phyloP scores from a whole-genome alignment of 176 grass and related monocot species.

The Musa schizocarpa region DNA sequence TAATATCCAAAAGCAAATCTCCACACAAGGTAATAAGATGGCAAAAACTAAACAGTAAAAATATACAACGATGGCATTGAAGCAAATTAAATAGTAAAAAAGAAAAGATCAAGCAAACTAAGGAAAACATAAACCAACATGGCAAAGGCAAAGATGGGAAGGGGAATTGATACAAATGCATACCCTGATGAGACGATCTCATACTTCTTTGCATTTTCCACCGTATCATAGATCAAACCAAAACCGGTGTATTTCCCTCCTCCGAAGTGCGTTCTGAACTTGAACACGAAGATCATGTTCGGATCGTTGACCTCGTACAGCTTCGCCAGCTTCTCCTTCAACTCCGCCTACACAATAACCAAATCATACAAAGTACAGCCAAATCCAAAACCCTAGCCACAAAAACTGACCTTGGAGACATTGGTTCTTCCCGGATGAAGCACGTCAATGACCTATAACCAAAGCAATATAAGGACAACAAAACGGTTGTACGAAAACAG shows the following conservation, averaged over 20 bases:
- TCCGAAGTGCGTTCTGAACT: conserved; percentile 94
- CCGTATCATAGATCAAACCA: conserved; percentile 81
- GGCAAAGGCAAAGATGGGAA: neutral
- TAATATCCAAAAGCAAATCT: too few relatives aligned
- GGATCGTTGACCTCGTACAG: conserved; percentile 73
- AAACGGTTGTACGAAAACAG: neutral
- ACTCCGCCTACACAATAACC: conserved; percentile 41
- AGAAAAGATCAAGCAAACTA: too few relatives aligned
- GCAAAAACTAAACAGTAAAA: neutral
- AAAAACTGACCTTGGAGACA: conserved; percentile 68
- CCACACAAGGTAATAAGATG: too few relatives aligned
- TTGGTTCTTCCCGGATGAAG: conserved; percentile 89
- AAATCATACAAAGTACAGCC: neutral
- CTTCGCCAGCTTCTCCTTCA: conserved; percentile 58
- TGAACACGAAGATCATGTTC: conserved; percentile 95
- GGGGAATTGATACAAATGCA: neutral
- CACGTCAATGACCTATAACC: conserved; percentile 80
- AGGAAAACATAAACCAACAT: neutral
- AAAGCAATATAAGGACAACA: neutral
- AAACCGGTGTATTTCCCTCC: conserved; percentile 91
- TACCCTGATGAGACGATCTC: conserved; percentile 97
- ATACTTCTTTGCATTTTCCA: conserved; percentile 79
- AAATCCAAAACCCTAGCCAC: neutral
- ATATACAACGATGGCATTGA: neutral
- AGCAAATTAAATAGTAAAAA: neutral